These are phyloP conservation scores for Beauveria australis DNA, from an alignment of 2,329 filamentous ascomycete genomes.

Conservation along the genomic window DNA sequence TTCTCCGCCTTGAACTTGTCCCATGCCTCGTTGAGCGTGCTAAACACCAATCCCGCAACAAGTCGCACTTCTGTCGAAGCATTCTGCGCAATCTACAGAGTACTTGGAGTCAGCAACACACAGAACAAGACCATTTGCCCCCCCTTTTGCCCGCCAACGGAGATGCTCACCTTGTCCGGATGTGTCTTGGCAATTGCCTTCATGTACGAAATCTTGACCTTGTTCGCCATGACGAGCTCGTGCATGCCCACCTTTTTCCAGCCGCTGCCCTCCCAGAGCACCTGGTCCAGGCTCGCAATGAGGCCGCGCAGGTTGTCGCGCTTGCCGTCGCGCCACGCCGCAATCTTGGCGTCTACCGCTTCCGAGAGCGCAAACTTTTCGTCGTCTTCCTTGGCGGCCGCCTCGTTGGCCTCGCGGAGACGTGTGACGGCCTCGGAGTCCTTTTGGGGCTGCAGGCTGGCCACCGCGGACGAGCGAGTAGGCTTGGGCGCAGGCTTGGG, in stretches of 20 bases:
- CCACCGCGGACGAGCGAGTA: constrained; percentile 33
- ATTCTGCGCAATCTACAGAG: constrained; percentile 50
- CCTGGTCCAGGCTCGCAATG: constrained; percentile 75
- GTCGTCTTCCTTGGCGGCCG: constrained; percentile 78
- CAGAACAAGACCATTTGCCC: not conserved
- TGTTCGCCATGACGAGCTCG: constrained; percentile 84
- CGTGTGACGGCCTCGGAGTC: constrained; percentile 72
- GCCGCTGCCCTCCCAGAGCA: constrained; percentile 84
- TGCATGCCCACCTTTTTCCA: constrained; percentile 97
- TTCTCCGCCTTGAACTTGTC: constrained; percentile 66
- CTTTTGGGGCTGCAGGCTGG: constrained; percentile 35
- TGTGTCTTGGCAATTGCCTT: constrained; percentile 98
- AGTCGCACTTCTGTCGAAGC: constrained; percentile 57
- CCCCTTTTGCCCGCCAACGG: not conserved
- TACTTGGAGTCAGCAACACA: constrained; percentile 6
- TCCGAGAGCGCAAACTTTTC: constrained; percentile 89
- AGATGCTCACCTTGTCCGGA: constrained; percentile 79
- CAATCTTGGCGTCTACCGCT: constrained; percentile 70
- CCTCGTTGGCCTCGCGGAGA: constrained; percentile 74
- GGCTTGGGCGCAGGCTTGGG: constrained; percentile 31
- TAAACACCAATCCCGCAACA: constrained; percentile 58
- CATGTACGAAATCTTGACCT: constrained; percentile 98
- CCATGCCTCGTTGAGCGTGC: constrained; percentile 64
- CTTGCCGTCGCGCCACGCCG: constrained; percentile 83
- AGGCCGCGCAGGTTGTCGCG: constrained; percentile 85